Percentiles rank a stretch among this genome's conserved stretches.
Conservation (phyloP, 345 rosid genomes). For the Aquilaria yunnanensis region DNA sequence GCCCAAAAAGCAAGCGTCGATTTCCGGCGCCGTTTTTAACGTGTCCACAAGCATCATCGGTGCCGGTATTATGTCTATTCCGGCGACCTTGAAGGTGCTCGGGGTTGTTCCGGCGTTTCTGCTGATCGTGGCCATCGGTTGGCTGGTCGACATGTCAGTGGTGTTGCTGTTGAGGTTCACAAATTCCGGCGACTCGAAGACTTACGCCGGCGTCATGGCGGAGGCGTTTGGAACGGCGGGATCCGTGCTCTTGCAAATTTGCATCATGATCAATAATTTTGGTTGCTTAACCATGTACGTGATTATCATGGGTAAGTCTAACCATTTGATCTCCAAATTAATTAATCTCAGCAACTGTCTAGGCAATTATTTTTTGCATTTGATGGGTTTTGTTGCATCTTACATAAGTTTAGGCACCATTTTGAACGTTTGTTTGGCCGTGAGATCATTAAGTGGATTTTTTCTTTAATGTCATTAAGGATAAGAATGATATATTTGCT, state of each 20-base stretch:
- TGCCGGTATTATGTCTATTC: slow-evolving; percentile 91
- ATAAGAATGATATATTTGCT: no score
- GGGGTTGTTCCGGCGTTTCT: slow-evolving; percentile 21
- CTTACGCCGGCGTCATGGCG: slow-evolving; percentile 29
- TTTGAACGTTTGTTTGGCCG: background rate
- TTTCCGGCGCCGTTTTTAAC: slow-evolving; percentile 80
- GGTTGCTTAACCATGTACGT: slow-evolving; percentile 26
- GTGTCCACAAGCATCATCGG: slow-evolving; percentile 82
- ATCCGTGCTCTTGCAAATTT: slow-evolving; percentile 15
- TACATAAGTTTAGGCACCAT: background rate
- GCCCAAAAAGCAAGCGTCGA: slow-evolving; percentile 31
- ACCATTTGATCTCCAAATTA: background rate
- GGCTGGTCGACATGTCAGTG: slow-evolving; percentile 20
- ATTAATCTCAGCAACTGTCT: background rate
- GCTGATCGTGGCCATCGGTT: slow-evolving; percentile 13
- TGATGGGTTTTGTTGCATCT: background rate
- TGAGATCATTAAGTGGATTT: no score
- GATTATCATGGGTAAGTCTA: slow-evolving; percentile 26
- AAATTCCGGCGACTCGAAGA: slow-evolving; percentile 14
- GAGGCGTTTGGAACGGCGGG: slow-evolving; percentile 27
- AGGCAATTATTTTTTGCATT: background rate
- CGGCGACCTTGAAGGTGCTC: slow-evolving; percentile 51
- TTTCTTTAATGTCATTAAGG: no score
- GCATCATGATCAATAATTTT: slow-evolving; percentile 19
- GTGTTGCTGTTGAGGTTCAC: slow-evolving; percentile 28